Evolutionary conservation across 2,329 filamentous ascomycete species (phyloP), one percentile per base, ranked within the genome.

Genomic region (Aplosporella prunicola): DNA sequence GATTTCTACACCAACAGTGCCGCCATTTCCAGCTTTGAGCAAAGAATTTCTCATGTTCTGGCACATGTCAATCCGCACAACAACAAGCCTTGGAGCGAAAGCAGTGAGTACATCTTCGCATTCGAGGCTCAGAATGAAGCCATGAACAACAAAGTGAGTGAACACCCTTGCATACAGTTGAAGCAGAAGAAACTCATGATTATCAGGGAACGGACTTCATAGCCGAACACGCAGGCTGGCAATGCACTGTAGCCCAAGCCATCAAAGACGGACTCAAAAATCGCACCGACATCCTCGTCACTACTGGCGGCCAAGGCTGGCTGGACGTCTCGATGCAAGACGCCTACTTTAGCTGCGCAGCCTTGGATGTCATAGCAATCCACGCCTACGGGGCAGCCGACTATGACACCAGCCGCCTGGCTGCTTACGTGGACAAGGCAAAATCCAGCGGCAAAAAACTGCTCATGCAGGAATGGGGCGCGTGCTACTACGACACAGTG

Each of bases 401-500:
- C 35, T 49, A 53, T 17, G 40, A 40, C 1, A 49, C 50, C 2
- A 36, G 42, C 5, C 40, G 39, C 3, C 43, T 58, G 2, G 18
- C 40, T 8, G 45, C 47, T 2, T 55, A 50, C 20, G 52, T 57
- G 1, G 14, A 35, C 2, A 49, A 46, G 23, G 55, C 55, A 2
- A 41, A 49, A 24, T 32, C 44, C 7, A 42, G 44, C 2, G 50
- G 50, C 13, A 57, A 58, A 42, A 57, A 52, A 32, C 51, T 58
- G n/a, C 52, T 59, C 18, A 50, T 55, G 43, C 43, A 52, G 22
- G 50, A 53, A 44, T 54, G 51, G 51, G 49, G 51, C 8, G 49
- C 46, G 0, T 57, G 56, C 37, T 57, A 58, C 41, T 52, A 37
- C 6, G n/a, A 46, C 20, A 44, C 47, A 3, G 35, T 40, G 6